Base-by-base conservation (phyloP, 2,329 filamentous ascomycete genomes). In the Lecanicillium sp. region DNA sequence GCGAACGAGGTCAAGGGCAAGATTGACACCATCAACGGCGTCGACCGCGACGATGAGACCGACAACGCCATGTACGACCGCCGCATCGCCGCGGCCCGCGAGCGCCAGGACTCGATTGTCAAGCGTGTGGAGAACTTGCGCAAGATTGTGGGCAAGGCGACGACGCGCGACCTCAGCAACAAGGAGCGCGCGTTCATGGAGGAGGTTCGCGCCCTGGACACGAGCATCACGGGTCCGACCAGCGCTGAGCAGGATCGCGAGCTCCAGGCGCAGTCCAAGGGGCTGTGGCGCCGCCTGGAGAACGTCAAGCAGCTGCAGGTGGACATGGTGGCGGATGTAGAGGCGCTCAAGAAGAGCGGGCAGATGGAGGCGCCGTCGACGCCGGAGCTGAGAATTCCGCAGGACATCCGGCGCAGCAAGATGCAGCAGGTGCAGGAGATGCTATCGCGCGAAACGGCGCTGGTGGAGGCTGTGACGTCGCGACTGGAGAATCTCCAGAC, bases 381-480 rank as follows among this genome's bases (percentile, higher is more conserved):
- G 21, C 64, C 67, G 38, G 70, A 74, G 51, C 55, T 78, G 43
- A 69, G 72, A 53, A 78, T 85, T 46, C 78, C 81, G 11, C 67
- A 73, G 17, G 79, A 82, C 47, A 73, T 86, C 50, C 73, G 81
- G 50, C 78, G 73, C 64, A 75, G 72, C 43, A 86, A 85, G 65
- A 64, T 87, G 54, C 71, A 72, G 49, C 77, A 85, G 60, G 79
- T 87, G 19, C 79, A 79, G 64, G 67, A 67, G 23, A 63, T 86
- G 51, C 65, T 88, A 54, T 80, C 84, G 49, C 70, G 84, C 23
- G 83, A 88, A 65, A 78, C 78, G 39, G 81, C 81, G 5, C 63
- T 87, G 57, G 79, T 87, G 6, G 83, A 87, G 55, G 83, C 79
- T 19, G 76, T 86, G 19, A 81, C 75, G 55, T 72, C 72, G 49